Conservation (phyloP, 306 rosid species). For the Fagus crenata region DNA sequence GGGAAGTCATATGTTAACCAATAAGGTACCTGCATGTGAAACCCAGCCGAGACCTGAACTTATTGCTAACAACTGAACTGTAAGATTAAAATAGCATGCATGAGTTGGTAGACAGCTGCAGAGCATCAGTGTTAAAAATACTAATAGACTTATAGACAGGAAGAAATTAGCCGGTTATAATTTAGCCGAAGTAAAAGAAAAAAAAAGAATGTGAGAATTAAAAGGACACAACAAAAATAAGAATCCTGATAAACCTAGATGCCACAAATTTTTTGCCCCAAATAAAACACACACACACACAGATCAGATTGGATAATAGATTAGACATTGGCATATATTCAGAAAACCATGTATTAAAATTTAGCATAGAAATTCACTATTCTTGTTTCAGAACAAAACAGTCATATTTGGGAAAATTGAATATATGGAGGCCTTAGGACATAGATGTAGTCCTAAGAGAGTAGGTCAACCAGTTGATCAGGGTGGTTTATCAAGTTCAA, state of each 20-base stretch:
- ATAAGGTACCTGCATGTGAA: slow-evolving; percentile 59
- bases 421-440: too few species aligned
- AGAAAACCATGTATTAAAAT: too few species aligned
- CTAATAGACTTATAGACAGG: background rate
- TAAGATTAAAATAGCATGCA: background rate
- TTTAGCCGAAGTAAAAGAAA: background rate
- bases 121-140: background rate
- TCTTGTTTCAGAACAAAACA: too few species aligned
- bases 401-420: too few species aligned
- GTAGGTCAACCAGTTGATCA: too few species aligned
- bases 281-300: background rate
- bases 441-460: too few species aligned
- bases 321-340: background rate
- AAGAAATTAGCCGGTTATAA: background rate
- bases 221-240: background rate
- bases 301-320: background rate
- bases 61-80: background rate
- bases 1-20: slow-evolving; percentile 97
- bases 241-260: background rate
- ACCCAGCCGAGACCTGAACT: slow-evolving; percentile 22
- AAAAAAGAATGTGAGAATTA: background rate
- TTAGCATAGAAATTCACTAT: too few species aligned
- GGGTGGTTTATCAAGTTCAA: too few species aligned
- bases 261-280: background rate
- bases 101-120: background rate